phyloP scores from a whole-genome alignment of 1,139 yeast genomes.

The Pneumocystis carinii region DNA sequence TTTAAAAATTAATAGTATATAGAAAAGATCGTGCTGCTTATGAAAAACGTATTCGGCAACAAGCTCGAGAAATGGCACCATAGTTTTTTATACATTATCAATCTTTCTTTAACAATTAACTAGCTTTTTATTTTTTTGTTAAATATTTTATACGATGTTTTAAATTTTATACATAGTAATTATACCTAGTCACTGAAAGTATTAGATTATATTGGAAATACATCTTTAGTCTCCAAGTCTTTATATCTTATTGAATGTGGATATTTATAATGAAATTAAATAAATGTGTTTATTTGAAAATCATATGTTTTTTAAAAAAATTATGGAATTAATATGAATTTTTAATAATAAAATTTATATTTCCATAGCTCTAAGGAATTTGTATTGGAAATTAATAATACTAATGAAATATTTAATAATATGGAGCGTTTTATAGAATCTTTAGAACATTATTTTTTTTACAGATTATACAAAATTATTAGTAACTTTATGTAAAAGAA shows the following conservation, averaged over 20 bases:
- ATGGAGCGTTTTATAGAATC: not conserved
- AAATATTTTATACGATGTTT: not conserved
- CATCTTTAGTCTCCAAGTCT: not conserved
- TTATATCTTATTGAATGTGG: not conserved
- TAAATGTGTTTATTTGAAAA: no score
- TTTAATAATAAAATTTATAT: not conserved
- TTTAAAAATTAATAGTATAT: conserved; percentile 12
- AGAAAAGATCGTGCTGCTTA: conserved; percentile 52
- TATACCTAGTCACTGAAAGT: not conserved
- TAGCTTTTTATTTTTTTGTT: not conserved
- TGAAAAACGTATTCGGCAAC: conserved; percentile 56
- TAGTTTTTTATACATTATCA: not conserved
- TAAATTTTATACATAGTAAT: not conserved
- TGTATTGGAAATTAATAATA: not conserved
- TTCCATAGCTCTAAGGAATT: not conserved
- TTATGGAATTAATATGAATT: not conserved
- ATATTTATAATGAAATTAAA: not conserved
- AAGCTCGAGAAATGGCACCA: conserved; percentile 8
- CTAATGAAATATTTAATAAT: not conserved
- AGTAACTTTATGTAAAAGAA: not conserved
- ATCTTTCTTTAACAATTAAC: not conserved
- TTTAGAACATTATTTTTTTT: not conserved
- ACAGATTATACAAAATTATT: not conserved
- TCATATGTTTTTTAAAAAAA: not conserved
- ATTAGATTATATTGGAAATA: not conserved